phyloP scores from a whole-genome alignment of 2,329 filamentous ascomycete species.

The Cladobotryum mycophilum region DNA sequence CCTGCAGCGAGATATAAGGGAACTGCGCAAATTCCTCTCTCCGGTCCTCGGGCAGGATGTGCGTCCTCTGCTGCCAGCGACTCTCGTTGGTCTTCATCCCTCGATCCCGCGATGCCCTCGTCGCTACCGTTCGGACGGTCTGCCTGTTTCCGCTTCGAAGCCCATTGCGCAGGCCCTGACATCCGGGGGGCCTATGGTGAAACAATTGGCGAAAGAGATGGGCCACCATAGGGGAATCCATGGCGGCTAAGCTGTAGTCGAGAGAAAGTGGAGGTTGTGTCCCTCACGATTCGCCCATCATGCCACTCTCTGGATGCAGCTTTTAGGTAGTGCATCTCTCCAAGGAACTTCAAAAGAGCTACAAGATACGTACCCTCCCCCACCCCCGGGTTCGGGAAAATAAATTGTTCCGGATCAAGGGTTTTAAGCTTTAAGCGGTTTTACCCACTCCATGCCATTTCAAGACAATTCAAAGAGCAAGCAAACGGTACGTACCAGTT shows the following conservation, averaged over 20 bases:
- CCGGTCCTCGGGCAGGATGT: conserved; percentile 69
- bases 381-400: conserved; percentile 7
- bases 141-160: neutral
- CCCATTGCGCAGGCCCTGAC: conserved; percentile 24
- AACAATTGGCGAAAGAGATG: conserved; percentile 84
- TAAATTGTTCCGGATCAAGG: conserved; percentile 7
- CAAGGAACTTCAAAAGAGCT: neutral
- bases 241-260: conserved; percentile 29
- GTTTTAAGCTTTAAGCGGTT: neutral
- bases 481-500: conserved; percentile 5
- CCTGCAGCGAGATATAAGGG: conserved; percentile 77
- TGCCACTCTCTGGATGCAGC: too few relatives aligned
- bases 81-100: conserved; percentile 52
- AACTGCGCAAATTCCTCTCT: conserved; percentile 74
- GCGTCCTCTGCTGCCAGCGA: conserved; percentile 79
- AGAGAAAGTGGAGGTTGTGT: neutral
- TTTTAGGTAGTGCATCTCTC: neutral
- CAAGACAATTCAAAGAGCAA: too few relatives aligned
- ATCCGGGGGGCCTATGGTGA: conserved; percentile 46
- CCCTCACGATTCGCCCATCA: too few relatives aligned
- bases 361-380: neutral
- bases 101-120: conserved; percentile 29
- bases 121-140: conserved; percentile 21
- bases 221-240: conserved; percentile 76
- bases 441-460: too few relatives aligned